Evolutionary conservation across 306 rosid species (phyloP), one percentile per base, ranked within the genome.

Genomic region (Cicer cuneatum): DNA sequence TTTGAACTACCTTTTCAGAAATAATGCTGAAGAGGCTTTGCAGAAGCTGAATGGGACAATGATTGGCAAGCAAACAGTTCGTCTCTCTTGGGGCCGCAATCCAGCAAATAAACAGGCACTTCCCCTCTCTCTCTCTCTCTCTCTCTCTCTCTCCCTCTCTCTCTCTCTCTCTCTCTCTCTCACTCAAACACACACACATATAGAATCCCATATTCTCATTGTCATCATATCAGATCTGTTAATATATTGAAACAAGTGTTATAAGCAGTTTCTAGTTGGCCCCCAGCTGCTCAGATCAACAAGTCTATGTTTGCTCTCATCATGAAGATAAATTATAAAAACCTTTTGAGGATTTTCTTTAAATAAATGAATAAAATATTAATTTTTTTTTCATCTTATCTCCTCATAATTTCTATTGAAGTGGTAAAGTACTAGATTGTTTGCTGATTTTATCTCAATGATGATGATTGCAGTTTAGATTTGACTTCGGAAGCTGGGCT

Each of bases 31-130:
- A 78, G 99, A 95, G 83, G 98, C 99, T 5, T 66, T 92, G 87
- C 90, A 91, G 78, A 90, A 92, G 90, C 77, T 95, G 67, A 95
- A 90, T 68, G 98, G 96, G 40, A 84, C 93, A 64, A 78, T 73
- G 52, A 85, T 95, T 65, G 98, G 99, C 69, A 95, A 90, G 71
- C 99, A 95, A 81, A 89, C 97, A 7, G 93, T 95, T 63, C 96
- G 97, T 13, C 99, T 94, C 84, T 92, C 97, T 43, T 94, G 99
- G 99, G 99, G 99, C 43, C 99, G 98, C 84, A 95, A 95, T 84
- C 99, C 99, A 19, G 97, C 96, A 81, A 90, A 94, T 75, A 95
- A 95, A 85, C 99, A 95, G 97, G 99, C 71, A 85, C 37, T 47
- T 14, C 56, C 16, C 62, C 83, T 79, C 69, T 74, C 74, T 1